A percentile compares a stretch with the other conserved stretches of the same genome.
These are phyloP conservation scores for Scedosporium dehoogii DNA, from an alignment of 2,329 filamentous ascomycete species.

Conservation along the genomic window DNA sequence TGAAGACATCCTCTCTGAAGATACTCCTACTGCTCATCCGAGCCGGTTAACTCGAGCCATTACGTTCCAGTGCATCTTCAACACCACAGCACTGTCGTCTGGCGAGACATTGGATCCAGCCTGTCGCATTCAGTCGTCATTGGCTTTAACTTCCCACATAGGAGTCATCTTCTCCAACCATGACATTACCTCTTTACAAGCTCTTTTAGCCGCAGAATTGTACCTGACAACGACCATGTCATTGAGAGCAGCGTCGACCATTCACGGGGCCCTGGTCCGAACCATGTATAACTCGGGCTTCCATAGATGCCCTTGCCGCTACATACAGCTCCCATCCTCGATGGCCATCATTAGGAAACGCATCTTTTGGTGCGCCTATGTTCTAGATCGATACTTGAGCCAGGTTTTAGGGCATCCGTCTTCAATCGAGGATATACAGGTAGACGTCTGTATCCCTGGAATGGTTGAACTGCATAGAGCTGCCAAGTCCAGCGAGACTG, in stretches of 20 bases:
- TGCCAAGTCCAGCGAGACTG: neutral
- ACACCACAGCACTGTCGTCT: constrained; percentile 27
- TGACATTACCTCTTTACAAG: constrained; percentile 35
- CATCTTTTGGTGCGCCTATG: constrained; percentile 29
- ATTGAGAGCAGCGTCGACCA: constrained; percentile 34
- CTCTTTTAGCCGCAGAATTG: constrained; percentile 35
- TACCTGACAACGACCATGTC: constrained; percentile 38
- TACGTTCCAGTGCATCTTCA: constrained; percentile 41
- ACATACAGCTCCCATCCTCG: constrained; percentile 27
- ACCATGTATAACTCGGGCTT: constrained; percentile 38
- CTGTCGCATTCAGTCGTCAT: constrained; percentile 25
- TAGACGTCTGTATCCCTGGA: constrained; percentile 26
- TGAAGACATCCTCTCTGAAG: constrained; percentile 4
- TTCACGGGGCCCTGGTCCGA: constrained; percentile 35
- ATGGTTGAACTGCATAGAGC: constrained; percentile 14
- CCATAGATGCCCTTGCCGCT: constrained; percentile 41
- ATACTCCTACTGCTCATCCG: constrained; percentile 9
- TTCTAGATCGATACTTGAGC: constrained; percentile 25
- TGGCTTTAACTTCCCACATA: constrained; percentile 26
- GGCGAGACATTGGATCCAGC: constrained; percentile 18
- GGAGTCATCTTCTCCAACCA: constrained; percentile 27
- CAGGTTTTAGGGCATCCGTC: constrained; percentile 25
- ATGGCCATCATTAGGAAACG: constrained; percentile 25
- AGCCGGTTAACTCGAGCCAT: constrained; percentile 21
- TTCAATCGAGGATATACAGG: constrained; percentile 23